phyloP scores from a whole-genome alignment of 1,284 basidiomycete genomes.

The Cryptococcus sp. region DNA sequence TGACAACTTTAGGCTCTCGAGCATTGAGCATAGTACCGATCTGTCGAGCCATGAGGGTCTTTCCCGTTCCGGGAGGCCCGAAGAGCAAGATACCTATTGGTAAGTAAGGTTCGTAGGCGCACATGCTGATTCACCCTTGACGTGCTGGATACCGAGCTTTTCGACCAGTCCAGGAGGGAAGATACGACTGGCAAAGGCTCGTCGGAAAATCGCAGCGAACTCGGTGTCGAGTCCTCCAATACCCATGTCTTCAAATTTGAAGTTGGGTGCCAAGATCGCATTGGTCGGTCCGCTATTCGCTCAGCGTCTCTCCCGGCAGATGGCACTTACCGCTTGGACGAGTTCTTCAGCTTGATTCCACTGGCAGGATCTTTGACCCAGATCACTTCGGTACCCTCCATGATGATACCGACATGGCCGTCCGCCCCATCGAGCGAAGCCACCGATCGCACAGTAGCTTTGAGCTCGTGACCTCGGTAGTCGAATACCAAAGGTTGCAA shows the following conservation, averaged over 20 bases:
- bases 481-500: slow-evolving; percentile 81
- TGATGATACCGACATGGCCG: slow-evolving; percentile 66
- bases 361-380: slow-evolving; percentile 79
- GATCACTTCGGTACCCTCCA: slow-evolving; percentile 84
- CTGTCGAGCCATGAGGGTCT: slow-evolving; percentile 96
- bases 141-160: slow-evolving; percentile 97
- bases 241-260: slow-evolving; percentile 99
- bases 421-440: slow-evolving; percentile 52
- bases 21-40: slow-evolving; percentile 99
- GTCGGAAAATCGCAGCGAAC: slow-evolving; percentile 94
- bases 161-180: slow-evolving; percentile 96
- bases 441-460: slow-evolving; percentile 64
- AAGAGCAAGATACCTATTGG: slow-evolving; percentile 78
- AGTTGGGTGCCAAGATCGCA: slow-evolving; percentile 94
- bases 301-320: neutral
- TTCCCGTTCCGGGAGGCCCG: slow-evolving; percentile 97
- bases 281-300: slow-evolving; percentile 71
- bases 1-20: slow-evolving; percentile 95
- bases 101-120: neutral
- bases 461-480: slow-evolving; percentile 81
- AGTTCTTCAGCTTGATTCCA: slow-evolving; percentile 84
- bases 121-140: slow-evolving; percentile 67
- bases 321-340: slow-evolving; percentile 68
- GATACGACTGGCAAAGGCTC: slow-evolving; percentile 95
- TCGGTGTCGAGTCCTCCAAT: slow-evolving; percentile 96